Conservation (phyloP, 208 protist species). For the Porcisia hertigi region DNA sequence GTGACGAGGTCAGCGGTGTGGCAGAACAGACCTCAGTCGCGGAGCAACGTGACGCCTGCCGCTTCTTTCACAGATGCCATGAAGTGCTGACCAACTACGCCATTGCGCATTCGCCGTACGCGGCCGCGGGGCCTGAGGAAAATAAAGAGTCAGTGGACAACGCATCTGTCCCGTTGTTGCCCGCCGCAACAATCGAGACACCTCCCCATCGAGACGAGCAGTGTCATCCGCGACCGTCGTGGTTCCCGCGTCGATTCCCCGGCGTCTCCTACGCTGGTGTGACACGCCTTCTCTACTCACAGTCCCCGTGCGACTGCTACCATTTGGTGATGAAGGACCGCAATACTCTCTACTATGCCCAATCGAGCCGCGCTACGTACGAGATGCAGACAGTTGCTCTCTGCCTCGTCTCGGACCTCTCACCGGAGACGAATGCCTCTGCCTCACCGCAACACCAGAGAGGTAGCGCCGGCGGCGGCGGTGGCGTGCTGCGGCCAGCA, state of each 20-base stretch:
- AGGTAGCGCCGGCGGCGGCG: background rate
- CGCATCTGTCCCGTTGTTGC: background rate
- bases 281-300: constrained; percentile 68
- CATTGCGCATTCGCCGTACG: constrained; percentile 20
- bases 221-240: background rate
- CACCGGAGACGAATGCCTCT: constrained; percentile 5
- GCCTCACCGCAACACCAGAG: background rate
- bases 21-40: constrained; percentile 25
- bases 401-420: constrained; percentile 67
- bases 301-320: constrained; percentile 72
- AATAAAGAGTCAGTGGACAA: background rate
- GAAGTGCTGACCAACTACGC: constrained; percentile 56
- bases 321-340: constrained; percentile 68
- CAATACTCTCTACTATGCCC: constrained; percentile 69
- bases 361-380: constrained; percentile 57
- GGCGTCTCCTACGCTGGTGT: constrained; percentile 46
- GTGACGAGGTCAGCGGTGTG: constrained; percentile 9
- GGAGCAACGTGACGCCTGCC: constrained; percentile 33
- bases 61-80: constrained; percentile 60
- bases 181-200: background rate
- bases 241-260: constrained; percentile 15
- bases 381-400: constrained; percentile 48
- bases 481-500: background rate
- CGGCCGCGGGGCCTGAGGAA: background rate
- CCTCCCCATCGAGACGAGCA: background rate